Conservation (phyloP, 1,139 yeast genomes). For the Yamadazyma dendronema region DNA sequence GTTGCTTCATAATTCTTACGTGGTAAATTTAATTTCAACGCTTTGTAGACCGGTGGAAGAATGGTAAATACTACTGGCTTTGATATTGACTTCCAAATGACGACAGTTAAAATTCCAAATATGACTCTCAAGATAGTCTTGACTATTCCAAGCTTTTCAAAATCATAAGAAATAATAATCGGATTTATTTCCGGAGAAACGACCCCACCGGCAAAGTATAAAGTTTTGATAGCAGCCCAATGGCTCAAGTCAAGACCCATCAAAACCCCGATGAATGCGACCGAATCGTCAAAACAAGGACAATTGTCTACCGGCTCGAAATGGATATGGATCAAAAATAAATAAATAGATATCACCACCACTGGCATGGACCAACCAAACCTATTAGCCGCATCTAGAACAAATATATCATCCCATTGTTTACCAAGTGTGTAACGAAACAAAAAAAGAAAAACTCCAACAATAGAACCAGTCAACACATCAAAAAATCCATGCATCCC, state of each 20-base stretch:
- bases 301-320: slow-evolving; percentile 90
- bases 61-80: slow-evolving; percentile 59
- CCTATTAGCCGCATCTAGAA: slow-evolving; percentile 22
- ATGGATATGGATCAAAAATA: slow-evolving; percentile 61
- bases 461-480: slow-evolving; percentile 57
- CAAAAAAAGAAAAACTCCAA: slow-evolving; percentile 55
- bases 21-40: slow-evolving; percentile 42
- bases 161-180: slow-evolving; percentile 39
- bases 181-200: slow-evolving; percentile 24
- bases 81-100: slow-evolving; percentile 64
- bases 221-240: slow-evolving; percentile 36
- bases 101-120: slow-evolving; percentile 60
- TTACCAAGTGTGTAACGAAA: slow-evolving; percentile 38
- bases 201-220: slow-evolving; percentile 21
- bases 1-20: slow-evolving; percentile 39
- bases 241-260: slow-evolving; percentile 67
- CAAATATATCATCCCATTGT: slow-evolving; percentile 38
- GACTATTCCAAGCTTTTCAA: slow-evolving; percentile 38
- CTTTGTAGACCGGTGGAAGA: slow-evolving; percentile 47
- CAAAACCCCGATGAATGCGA: slow-evolving; percentile 88
- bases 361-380: slow-evolving; percentile 35
- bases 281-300: slow-evolving; percentile 95
- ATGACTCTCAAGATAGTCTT: slow-evolving; percentile 45
- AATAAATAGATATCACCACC: slow-evolving; percentile 37
- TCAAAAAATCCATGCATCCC: slow-evolving; percentile 98